These are phyloP conservation scores for Trametes maxima DNA, from an alignment of 768 basidiomycete species.

Conservation along the genomic window DNA sequence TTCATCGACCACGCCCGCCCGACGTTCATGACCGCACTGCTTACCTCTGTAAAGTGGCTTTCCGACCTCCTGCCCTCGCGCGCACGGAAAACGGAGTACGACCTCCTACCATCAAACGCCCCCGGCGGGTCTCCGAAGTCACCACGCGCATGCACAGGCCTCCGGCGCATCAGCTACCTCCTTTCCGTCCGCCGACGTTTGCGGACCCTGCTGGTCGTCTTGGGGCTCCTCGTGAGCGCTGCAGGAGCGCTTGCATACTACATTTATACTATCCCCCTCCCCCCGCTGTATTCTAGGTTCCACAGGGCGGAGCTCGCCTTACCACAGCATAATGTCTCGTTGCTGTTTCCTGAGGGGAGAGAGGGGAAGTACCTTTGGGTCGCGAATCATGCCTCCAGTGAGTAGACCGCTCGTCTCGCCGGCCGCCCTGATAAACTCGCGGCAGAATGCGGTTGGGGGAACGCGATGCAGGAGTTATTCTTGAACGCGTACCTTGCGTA, in stretches of 20 bases:
- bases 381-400: constrained; percentile 49
- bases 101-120: background rate
- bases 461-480: constrained; percentile 42
- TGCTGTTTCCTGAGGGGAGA: constrained; percentile 44
- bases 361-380: constrained; percentile 50
- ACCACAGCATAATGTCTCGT: constrained; percentile 46
- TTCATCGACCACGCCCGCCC: background rate
- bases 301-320: constrained; percentile 46
- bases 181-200: constrained; percentile 7
- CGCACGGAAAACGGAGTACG: background rate
- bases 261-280: constrained; percentile 27
- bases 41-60: background rate
- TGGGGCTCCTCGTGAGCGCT: constrained; percentile 3
- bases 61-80: background rate
- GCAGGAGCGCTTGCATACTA: constrained; percentile 13
- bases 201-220: background rate
- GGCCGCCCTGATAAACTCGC: background rate
- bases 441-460: constrained; percentile 43
- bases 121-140: background rate
- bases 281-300: constrained; percentile 50
- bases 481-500: constrained; percentile 40
- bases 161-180: background rate
- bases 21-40: background rate
- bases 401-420: constrained; percentile 12
- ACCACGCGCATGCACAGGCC: background rate